A percentile compares a stretch with the other conserved stretches of the same genome.
Evolutionary conservation across 495 filamentous ascomycete genomes (phyloP).

Genomic region (Penicillium manginii): DNA sequence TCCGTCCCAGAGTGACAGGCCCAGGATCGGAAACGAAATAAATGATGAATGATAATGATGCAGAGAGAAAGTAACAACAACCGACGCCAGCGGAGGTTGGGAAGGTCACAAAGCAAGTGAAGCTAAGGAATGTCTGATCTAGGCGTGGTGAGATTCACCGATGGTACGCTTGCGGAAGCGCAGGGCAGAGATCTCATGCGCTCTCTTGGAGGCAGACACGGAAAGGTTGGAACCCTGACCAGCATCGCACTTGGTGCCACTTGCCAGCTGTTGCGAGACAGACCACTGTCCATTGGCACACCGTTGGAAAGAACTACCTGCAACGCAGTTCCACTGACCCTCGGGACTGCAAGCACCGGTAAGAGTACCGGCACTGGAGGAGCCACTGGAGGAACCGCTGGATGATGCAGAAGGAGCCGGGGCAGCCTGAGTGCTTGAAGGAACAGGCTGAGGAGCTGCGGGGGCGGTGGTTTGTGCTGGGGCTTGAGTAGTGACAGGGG

Average conservation of each 20-base stretch:
- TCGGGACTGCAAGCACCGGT: slow-evolving; percentile 44
- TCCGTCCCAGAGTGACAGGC: slow-evolving; percentile 14
- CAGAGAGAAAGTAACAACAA: slow-evolving; percentile 6
- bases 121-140: slow-evolving; percentile 5
- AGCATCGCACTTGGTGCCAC: slow-evolving; percentile 60
- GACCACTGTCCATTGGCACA: slow-evolving; percentile 69
- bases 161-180: slow-evolving; percentile 36
- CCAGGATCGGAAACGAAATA: slow-evolving; percentile 24
- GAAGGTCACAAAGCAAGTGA: no score
- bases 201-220: slow-evolving; percentile 32
- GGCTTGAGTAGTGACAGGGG: slow-evolving; percentile 24
- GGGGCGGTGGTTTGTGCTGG: slow-evolving; percentile 12
- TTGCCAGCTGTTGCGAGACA: slow-evolving; percentile 51
- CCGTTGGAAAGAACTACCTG: slow-evolving; percentile 59
- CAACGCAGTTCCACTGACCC: slow-evolving; percentile 67
- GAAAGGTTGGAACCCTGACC: slow-evolving; percentile 53
- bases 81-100: slow-evolving; percentile 27
- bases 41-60: no score
- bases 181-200: slow-evolving; percentile 36
- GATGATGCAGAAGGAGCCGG: slow-evolving; percentile 20
- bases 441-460: slow-evolving; percentile 18
- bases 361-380: slow-evolving; percentile 25
- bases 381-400: slow-evolving; percentile 13
- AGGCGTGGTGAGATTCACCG: slow-evolving; percentile 29
- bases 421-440: slow-evolving; percentile 15